Evolutionary conservation across 2,329 filamentous ascomycete genomes (phyloP), one percentile per base, ranked within the genome.

Genomic region (Teratosphaeria zuluensis): DNA sequence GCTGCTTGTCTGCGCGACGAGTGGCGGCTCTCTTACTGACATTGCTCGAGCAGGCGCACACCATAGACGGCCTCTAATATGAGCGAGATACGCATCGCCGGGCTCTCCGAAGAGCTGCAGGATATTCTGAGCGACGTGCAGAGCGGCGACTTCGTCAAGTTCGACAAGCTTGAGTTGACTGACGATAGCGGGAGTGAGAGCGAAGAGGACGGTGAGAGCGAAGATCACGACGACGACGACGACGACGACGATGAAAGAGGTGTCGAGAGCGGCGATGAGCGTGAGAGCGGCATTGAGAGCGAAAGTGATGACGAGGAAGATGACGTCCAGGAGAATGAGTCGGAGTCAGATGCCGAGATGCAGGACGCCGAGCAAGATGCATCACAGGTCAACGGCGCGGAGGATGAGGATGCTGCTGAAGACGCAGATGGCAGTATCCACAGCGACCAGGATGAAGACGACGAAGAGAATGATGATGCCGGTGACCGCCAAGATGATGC

Each of bases 101-200:
- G 60, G 8, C 53, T 65, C 28, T 60, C 58, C 9, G 59, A 60
- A 21, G 54, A 28, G 42, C 64, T 64, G 51, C 57, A 56, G 32
- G 53, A 53, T 9, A 56, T 54, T 21, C 53, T 67, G 6, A 51
- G 38, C 4, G 57, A 54, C 46, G 58, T 65, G 42, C 46, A 60
- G 11, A 55, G 63, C 30, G 66, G 65, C 52, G 60, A 64, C 35
- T 42, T 68, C 1, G 35, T 67, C 42, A 59, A 62, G 24, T 54
- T 67, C 11, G 16, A 61, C 21, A 61, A 58, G 53, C 16, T 48
- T 21, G 42, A n/a, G 16, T 21, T 48, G 42, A 48, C 16, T 28
- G 54, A 56, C 28, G 58, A 59, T 7, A 42, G 55, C 51, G 54
- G 60, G 21, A 48, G 48, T 33, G 55, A 58, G 14, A 33, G 57